Base-by-base conservation (phyloP, 495 filamentous ascomycete species). In the Neurospora tetrasperma region DNA sequence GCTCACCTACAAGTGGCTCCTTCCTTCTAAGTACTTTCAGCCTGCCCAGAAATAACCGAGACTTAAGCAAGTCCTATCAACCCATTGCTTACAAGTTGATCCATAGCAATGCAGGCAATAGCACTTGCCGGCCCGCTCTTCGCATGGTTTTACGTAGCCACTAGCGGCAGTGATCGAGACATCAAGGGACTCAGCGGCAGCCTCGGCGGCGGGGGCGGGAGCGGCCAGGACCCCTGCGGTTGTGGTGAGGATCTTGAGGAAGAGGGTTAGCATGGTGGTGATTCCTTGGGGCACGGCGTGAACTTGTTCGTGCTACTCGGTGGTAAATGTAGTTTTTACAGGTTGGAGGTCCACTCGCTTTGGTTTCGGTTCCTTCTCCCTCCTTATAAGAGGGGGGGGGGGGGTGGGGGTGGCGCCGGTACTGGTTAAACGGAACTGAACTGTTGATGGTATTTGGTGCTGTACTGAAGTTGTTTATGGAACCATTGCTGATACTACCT, bases 251-350 rank as follows among this genome's bases (percentile, higher is more conserved):
- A 8, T 20, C 7, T 8, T 46, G 43, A 46, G 43, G 43, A 20
- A 6, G 43, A 20, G 43, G 43, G 43, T 10, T 3, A 46, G 43
- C 18, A n/a, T 48, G 3, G 44, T 54, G 46, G 46, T 54, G 46
- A 54, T 39, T 39, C 7, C 54, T 71, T 72, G 14, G 73, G 69
- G 54, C 74, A 79, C 0, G 79, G 78, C 39, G 78, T 80, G 59
- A 70, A 79, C 0, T 23, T 0, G 5, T 66, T 71, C 3, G 5
- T 7, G 4, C 16, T n/a, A 46, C 38, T 39, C 0, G 16, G n/a
- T 7, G n/a, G 9, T 46, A 1, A 2, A n/a, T 23, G 23, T 23
- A n/a, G 8, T 18, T 46, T n/a, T 7, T 46, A 7, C 8, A 23
- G 3, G 18, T n/a, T 46, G 43, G 18, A 0, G 42, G 16, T 7